Evolutionary conservation across 2,329 filamentous ascomycete species (phyloP), one percentile per base, ranked within the genome.

Genomic region (Diaporthe humulicola): DNA sequence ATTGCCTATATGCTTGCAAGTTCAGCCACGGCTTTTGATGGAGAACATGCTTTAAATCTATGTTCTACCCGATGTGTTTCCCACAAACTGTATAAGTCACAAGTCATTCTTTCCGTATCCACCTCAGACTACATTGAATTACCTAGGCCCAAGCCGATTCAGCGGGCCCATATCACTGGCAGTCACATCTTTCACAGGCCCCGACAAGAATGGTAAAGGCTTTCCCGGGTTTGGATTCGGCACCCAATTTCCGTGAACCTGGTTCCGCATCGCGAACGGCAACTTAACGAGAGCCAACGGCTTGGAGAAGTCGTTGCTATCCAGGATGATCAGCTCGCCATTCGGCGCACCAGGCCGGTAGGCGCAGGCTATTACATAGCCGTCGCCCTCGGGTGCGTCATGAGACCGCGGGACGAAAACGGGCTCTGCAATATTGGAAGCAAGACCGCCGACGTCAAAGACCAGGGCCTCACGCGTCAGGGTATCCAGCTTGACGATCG

Each of bases 311-410:
- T 58, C 56, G 22, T 58, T 58, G 19, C 56, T 58, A 4, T 58
- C 56, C 56, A 58, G 56, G 56, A 58, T 58, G 56, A 58, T 10
- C 56, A 58, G 56, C 56, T 58, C 56, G 9, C 56, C 56, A 19
- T 58, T 58, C 19, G 36, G 19, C 56, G 56, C 56, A 19, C 56
- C 33, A 4, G 56, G 56, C 33, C 56, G 56, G 1, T 38, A 38
- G 9, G 30, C 30, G 10, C 33, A 38, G 30, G 33, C 30, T n/a
- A 58, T 58, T 33, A 58, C 56, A 5, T n/a, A 58, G 9, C 56
- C 56, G 10, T 58, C 56, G 4, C 56, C 56, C 56, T 58, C 56
- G 1, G 56, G 56, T 33, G 56, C 56, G 4, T 58, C 30, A 3
- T 58, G 19, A 1, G 56, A 58, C 33, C 56, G 56, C 19, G 56